Percentiles rank a stretch among this genome's conserved stretches.
These are phyloP conservation scores for Zymoseptoria crescenta DNA, from an alignment of 2,329 filamentous ascomycete genomes.

Conservation along the genomic window DNA sequence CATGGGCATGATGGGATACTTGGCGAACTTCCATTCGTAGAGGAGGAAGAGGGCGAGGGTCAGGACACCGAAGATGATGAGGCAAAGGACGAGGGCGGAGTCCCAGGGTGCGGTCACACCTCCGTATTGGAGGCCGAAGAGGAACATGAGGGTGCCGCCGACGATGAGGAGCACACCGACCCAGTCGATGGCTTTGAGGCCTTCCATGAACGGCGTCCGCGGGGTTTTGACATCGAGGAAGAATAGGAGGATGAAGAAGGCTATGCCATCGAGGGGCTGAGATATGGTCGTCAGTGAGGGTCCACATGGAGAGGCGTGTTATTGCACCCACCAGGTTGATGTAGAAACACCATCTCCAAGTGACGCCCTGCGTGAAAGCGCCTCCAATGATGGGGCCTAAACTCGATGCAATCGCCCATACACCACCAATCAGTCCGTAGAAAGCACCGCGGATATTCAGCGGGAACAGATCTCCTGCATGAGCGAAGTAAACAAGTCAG, in stretches of 20 bases:
- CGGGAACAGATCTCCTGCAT: constrained; percentile 49
- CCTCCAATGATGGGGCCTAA: constrained; percentile 62
- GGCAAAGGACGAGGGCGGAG: constrained; percentile 65
- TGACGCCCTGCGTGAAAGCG: constrained; percentile 53
- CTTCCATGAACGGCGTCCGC: constrained; percentile 52
- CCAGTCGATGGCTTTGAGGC: constrained; percentile 60
- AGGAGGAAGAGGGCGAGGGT: constrained; percentile 56
- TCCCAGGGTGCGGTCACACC: constrained; percentile 68
- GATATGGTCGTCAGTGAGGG: constrained; percentile 1
- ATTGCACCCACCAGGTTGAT: constrained; percentile 12
- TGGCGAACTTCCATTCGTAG: constrained; percentile 65
- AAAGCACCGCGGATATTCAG: constrained; percentile 50
- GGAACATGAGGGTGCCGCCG: constrained; percentile 74
- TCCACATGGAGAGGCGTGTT: background rate
- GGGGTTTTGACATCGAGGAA: constrained; percentile 62
- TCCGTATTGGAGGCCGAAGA: constrained; percentile 79
- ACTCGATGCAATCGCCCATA: constrained; percentile 58
- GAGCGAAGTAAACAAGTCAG: too few species aligned
- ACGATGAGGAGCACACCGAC: constrained; percentile 59
- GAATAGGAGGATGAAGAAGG: constrained; percentile 52
- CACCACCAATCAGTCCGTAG: constrained; percentile 57
- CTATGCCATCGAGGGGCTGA: constrained; percentile 49
- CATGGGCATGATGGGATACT: constrained; percentile 70
- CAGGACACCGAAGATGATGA: constrained; percentile 65
- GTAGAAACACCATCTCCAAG: constrained; percentile 59